Evolutionary conservation across 2,329 filamentous ascomycete genomes (phyloP).

Genomic region (Leptographium procerum): DNA sequence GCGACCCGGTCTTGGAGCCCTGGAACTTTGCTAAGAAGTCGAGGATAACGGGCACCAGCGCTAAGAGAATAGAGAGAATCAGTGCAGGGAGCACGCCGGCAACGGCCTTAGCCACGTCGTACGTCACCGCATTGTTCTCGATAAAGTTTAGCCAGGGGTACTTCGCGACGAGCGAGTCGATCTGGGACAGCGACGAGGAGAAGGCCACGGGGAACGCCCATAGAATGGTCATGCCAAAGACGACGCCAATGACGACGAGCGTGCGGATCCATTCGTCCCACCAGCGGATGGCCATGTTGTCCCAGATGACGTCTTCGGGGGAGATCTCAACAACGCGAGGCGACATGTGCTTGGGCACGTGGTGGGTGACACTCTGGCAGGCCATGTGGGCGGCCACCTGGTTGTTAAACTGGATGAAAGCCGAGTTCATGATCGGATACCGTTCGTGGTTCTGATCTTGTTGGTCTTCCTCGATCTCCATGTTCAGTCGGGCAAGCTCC

Average conservation of each 20-base stretch:
- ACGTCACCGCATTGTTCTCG: slow-evolving; percentile 41
- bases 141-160: slow-evolving; percentile 65
- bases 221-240: slow-evolving; percentile 67
- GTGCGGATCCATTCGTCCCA: slow-evolving; percentile 78
- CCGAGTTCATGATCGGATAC: slow-evolving; percentile 88
- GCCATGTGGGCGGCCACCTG: slow-evolving; percentile 98
- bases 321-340: slow-evolving; percentile 89
- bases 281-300: slow-evolving; percentile 93
- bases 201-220: slow-evolving; percentile 90
- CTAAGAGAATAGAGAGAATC: slow-evolving; percentile 64
- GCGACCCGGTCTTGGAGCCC: slow-evolving; percentile 72
- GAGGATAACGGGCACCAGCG: slow-evolving; percentile 72
- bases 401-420: slow-evolving; percentile 97
- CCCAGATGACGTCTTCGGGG: slow-evolving; percentile 87
- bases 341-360: slow-evolving; percentile 86
- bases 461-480: slow-evolving; percentile 88
- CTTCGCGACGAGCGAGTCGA: slow-evolving; percentile 53
- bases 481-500: slow-evolving; percentile 75
- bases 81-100: slow-evolving; percentile 79
- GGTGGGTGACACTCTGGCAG: slow-evolving; percentile 82
- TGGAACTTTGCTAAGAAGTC: slow-evolving; percentile 60
- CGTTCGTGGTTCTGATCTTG: slow-evolving; percentile 68
- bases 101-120: slow-evolving; percentile 51
- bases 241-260: slow-evolving; percentile 50
- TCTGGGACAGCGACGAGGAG: slow-evolving; percentile 70